Conservation (phyloP, 2,329 filamentous ascomycete genomes). For the Triangularia setosa region DNA sequence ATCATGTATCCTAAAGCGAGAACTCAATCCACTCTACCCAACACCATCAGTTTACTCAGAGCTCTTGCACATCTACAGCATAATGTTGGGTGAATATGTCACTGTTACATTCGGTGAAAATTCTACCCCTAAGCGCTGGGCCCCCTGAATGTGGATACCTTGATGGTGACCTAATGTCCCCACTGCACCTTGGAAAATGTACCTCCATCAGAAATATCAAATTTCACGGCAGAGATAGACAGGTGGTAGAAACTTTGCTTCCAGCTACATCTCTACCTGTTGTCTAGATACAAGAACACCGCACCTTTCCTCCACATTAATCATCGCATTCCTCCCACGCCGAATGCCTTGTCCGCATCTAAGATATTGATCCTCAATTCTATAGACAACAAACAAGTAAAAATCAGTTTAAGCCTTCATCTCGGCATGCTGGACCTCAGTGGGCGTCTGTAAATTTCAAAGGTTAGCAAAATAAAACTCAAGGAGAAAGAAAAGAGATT, state of each 20-base stretch:
- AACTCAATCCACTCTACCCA: too few relatives aligned
- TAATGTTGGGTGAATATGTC: too few relatives aligned
- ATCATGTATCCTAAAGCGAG: too few relatives aligned
- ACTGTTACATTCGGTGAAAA: too few relatives aligned
- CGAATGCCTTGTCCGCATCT: not conserved
- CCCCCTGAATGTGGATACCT: too few relatives aligned
- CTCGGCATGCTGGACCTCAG: slow-evolving; percentile 31
- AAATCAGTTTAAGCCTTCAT: slow-evolving; percentile 30
- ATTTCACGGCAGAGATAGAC: not conserved
- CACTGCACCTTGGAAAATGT: not conserved
- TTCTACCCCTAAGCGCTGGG: too few relatives aligned
- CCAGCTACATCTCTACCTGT: not conserved
- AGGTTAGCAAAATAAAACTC: not conserved
- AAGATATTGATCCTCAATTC: not conserved
- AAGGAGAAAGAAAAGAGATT: too few relatives aligned
- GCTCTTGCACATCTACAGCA: too few relatives aligned
- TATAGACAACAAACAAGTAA: not conserved
- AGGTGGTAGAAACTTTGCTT: not conserved
- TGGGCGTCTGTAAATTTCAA: not conserved
- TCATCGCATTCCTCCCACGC: not conserved
- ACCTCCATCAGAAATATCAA: not conserved
- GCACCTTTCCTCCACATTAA: not conserved
- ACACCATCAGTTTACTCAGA: too few relatives aligned
- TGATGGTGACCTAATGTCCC: too few relatives aligned
- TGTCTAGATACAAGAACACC: not conserved